These are phyloP conservation scores for Posidonia australis DNA, from an alignment of 106 monocot species.

Conservation along the genomic window DNA sequence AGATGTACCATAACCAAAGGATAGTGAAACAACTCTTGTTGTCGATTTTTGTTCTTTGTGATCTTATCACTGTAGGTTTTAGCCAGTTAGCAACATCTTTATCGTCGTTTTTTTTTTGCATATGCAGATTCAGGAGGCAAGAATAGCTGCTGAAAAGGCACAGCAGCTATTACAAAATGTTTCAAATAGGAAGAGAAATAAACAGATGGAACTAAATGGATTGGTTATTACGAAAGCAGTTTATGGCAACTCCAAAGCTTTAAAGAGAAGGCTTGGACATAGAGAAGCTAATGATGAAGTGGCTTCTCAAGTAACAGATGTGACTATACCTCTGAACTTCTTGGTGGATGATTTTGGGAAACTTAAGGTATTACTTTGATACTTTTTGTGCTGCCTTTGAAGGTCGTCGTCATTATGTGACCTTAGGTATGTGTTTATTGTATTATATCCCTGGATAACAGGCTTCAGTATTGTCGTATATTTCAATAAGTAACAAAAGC, in stretches of 20 bases:
- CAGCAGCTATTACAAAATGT: constrained; percentile 70
- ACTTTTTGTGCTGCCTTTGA: neutral
- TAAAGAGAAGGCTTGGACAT: constrained; percentile 29
- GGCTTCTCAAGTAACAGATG: constrained; percentile 65
- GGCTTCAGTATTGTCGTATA: too few relatives aligned
- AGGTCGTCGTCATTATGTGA: too few relatives aligned
- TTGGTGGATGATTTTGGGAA: constrained; percentile 63
- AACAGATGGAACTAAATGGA: constrained; percentile 65
- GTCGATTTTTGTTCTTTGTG: too few relatives aligned
- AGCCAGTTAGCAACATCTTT: neutral
- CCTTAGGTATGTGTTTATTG: too few relatives aligned
- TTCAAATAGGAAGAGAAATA: constrained; percentile 78
- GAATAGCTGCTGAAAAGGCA: constrained; percentile 65
- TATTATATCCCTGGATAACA: too few relatives aligned
- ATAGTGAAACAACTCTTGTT: too few relatives aligned
- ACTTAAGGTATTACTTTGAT: constrained; percentile 49
- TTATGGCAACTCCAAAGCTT: constrained; percentile 57
- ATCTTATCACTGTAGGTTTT: too few relatives aligned
- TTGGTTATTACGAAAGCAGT: constrained; percentile 74
- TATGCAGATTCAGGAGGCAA: constrained; percentile 67
- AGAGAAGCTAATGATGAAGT: constrained; percentile 34
- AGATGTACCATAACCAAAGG: too few relatives aligned
- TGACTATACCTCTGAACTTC: constrained; percentile 79
- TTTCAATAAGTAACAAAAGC: too few relatives aligned
- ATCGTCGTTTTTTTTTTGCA: neutral